phyloP scores from a whole-genome alignment of 805 yeast genomes.

The Saccharomyces eubayanus region DNA sequence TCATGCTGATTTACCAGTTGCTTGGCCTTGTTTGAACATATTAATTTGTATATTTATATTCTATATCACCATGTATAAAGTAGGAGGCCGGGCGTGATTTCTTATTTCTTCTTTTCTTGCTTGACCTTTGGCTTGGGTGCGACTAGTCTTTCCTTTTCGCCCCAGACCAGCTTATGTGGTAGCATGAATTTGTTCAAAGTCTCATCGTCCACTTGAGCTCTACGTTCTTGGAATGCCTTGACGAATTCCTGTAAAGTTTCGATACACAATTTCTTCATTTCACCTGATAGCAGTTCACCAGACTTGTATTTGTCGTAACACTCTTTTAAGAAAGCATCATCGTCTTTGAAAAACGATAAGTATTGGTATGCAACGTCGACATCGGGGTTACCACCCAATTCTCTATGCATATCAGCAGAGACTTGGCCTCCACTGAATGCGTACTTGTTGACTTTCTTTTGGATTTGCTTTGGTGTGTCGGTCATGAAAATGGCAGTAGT shows the following conservation, averaged over 20 bases:
- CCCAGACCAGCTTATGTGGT: constrained; percentile 74
- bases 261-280: constrained; percentile 82
- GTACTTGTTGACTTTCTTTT: constrained; percentile 89
- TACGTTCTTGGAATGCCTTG: constrained; percentile 69
- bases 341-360: constrained; percentile 79
- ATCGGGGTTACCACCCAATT: constrained; percentile 87
- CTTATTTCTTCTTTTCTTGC: constrained; percentile 26
- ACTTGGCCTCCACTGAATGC: constrained; percentile 94
- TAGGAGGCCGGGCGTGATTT: background rate
- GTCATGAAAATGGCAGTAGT: constrained; percentile 90
- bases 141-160: constrained; percentile 64
- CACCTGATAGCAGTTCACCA: constrained; percentile 87
- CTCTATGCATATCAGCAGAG: constrained; percentile 83
- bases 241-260: constrained; percentile 74
- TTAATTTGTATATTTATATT: background rate
- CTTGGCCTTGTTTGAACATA: background rate
- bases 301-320: constrained; percentile 57
- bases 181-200: constrained; percentile 64
- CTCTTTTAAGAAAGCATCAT: constrained; percentile 65
- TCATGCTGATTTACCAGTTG: background rate
- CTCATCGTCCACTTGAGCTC: constrained; percentile 56
- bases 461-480: constrained; percentile 85
- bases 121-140: constrained; percentile 50
- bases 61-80: background rate
- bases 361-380: constrained; percentile 94